Percentiles rank a stretch among this genome's conserved stretches.
These are phyloP conservation scores for Styphnolobium japonicum DNA, from an alignment of 306 rosid species.

Conservation along the genomic window DNA sequence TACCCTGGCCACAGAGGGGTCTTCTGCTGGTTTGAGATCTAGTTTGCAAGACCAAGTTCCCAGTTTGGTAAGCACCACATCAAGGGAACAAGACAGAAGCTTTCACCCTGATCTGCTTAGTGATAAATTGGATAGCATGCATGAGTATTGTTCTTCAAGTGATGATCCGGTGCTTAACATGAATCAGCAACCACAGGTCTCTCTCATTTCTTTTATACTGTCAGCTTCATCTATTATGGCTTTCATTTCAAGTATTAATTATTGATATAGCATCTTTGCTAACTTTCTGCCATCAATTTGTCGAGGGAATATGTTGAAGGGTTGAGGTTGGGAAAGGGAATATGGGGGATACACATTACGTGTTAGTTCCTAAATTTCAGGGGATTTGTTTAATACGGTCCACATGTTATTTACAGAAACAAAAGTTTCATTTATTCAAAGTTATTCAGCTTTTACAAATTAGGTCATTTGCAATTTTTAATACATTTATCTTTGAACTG, in stretches of 20 bases:
- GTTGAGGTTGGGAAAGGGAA: background rate
- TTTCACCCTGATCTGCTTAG: conserved; percentile 24
- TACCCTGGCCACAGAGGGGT: conserved; percentile 40
- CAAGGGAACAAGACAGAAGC: conserved; percentile 31
- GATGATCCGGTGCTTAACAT: conserved; percentile 30
- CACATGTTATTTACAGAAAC: background rate
- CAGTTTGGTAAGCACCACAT: conserved; percentile 20
- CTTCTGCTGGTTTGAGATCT: conserved; percentile 44
- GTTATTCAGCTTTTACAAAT: background rate
- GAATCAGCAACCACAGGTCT: conserved; percentile 59
- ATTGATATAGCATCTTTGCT: background rate
- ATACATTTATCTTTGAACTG: background rate
- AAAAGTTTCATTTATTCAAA: background rate
- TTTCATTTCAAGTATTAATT: background rate
- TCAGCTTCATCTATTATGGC: background rate
- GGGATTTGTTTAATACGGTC: background rate
- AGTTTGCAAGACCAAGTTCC: conserved; percentile 39
- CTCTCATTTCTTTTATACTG: conserved; percentile 21
- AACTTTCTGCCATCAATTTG: conserved; percentile 2
- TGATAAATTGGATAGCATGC: conserved; percentile 29
- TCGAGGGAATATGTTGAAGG: background rate
- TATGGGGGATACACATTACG: background rate
- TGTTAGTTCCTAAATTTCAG: background rate
- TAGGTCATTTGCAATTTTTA: background rate
- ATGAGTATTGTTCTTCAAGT: conserved; percentile 26